phyloP scores from a whole-genome alignment of 2,329 filamentous ascomycete genomes.

The Ophiostoma piceae region DNA sequence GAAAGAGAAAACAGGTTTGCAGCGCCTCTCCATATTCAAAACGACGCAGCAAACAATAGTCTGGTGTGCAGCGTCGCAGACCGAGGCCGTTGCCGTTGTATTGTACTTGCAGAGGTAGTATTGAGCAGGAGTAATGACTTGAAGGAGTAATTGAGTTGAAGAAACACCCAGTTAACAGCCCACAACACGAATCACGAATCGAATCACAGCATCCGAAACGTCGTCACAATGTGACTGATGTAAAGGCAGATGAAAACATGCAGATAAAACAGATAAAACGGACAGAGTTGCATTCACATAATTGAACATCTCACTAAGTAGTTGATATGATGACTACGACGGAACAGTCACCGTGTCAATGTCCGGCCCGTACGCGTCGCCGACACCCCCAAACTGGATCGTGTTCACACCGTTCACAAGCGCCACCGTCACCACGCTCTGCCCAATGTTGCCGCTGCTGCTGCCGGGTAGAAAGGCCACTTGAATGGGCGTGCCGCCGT shows the following conservation, averaged over 20 bases:
- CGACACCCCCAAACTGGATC: slow-evolving; percentile 42
- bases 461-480: slow-evolving; percentile 53
- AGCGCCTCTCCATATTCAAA: background rate
- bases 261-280: background rate
- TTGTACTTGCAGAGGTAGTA: background rate
- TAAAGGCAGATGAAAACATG: background rate
- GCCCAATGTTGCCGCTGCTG: slow-evolving; percentile 40
- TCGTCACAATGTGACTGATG: background rate
- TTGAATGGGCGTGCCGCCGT: slow-evolving; percentile 43
- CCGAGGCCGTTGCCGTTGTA: background rate
- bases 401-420: slow-evolving; percentile 47
- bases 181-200: background rate
- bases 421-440: slow-evolving; percentile 45
- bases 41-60: background rate
- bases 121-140: background rate
- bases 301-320: too few relatives aligned
- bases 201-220: background rate
- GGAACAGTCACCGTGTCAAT: slow-evolving; percentile 51
- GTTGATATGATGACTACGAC: background rate
- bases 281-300: too few relatives aligned
- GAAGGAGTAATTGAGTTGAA: background rate
- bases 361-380: slow-evolving; percentile 44
- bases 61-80: background rate
- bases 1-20: background rate
- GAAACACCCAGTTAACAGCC: background rate